These are phyloP conservation scores for Tylopilus rubrobrunneus DNA, from an alignment of 768 basidiomycete species.

Conservation along the genomic window DNA sequence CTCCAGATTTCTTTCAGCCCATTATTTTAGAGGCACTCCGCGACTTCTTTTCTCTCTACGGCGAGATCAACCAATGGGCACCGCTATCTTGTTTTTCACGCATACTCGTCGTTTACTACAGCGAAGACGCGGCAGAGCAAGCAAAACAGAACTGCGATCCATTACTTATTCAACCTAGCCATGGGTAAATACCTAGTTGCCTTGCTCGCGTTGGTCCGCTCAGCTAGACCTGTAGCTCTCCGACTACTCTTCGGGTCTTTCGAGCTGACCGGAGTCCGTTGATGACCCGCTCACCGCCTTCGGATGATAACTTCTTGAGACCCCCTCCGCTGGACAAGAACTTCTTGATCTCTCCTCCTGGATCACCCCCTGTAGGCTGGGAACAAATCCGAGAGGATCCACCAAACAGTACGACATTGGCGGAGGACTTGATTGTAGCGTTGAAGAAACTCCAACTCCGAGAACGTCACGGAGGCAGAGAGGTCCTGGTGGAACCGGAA, in stretches of 20 bases:
- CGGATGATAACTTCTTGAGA: conserved; percentile 40
- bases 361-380: conserved; percentile 97
- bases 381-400: conserved; percentile 88
- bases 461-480: conserved; percentile 38
- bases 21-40: conserved; percentile 60
- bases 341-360: conserved; percentile 97
- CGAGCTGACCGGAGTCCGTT: conserved; percentile 71
- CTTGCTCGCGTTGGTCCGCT: conserved; percentile 2
- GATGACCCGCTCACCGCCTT: conserved; percentile 32
- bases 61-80: conserved; percentile 87
- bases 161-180: conserved; percentile 51
- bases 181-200: conserved; percentile 41
- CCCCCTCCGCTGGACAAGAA: conserved; percentile 87
- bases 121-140: conserved; percentile 57
- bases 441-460: conserved; percentile 64
- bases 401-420: conserved; percentile 78
- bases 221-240: conserved; percentile 35
- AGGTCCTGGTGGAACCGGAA: conserved; percentile 63
- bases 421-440: conserved; percentile 83
- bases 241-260: conserved; percentile 60
- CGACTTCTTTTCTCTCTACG: conserved; percentile 72
- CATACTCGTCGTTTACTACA: conserved; percentile 75
- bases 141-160: conserved; percentile 68
- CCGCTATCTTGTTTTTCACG: conserved; percentile 79
- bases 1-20: conserved; percentile 74